phyloP scores from a whole-genome alignment of 2,329 filamentous ascomycete genomes.

The Fusarium liriodendri region DNA sequence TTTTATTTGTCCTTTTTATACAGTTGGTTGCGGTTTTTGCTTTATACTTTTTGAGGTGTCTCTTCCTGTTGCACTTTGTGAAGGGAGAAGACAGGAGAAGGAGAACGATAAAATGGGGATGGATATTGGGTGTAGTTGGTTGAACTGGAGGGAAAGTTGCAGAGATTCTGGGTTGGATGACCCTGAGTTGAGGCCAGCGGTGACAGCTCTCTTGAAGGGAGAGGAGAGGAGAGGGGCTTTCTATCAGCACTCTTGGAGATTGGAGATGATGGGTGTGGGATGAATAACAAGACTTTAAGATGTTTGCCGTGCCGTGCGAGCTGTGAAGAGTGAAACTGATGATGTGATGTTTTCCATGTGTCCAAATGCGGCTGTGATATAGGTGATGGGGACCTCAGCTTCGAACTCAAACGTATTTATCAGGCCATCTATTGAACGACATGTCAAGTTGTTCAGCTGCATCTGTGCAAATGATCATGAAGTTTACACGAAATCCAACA shows the following conservation, averaged over 20 bases:
- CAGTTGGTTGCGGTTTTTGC: constrained; percentile 15
- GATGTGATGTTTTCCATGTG: background rate
- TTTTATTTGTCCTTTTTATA: constrained; percentile 11
- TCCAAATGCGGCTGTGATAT: background rate
- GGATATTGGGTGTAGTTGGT: constrained; percentile 12
- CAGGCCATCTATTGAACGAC: background rate
- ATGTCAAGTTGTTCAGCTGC: background rate
- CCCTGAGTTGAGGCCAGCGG: constrained; percentile 2
- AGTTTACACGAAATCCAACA: background rate
- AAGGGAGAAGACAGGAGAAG: constrained; percentile 10
- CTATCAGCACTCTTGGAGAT: constrained; percentile 34
- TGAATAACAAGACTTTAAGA: constrained; percentile 37
- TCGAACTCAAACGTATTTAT: background rate
- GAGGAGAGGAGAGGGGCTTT: constrained; percentile 11
- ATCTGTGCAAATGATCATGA: background rate
- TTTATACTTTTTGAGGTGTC: constrained; percentile 8
- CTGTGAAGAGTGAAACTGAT: background rate
- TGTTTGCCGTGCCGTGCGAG: background rate
- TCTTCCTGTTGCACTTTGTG: constrained; percentile 20
- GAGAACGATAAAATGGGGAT: constrained; percentile 23
- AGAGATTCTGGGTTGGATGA: background rate
- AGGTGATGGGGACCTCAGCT: background rate
- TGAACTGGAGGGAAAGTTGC: constrained; percentile 15
- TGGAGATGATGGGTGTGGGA: constrained; percentile 27
- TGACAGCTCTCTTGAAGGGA: constrained; percentile 23